These are phyloP conservation scores for Gossypium ekmanianum DNA, from an alignment of 345 rosid genomes.

Conservation along the genomic window DNA sequence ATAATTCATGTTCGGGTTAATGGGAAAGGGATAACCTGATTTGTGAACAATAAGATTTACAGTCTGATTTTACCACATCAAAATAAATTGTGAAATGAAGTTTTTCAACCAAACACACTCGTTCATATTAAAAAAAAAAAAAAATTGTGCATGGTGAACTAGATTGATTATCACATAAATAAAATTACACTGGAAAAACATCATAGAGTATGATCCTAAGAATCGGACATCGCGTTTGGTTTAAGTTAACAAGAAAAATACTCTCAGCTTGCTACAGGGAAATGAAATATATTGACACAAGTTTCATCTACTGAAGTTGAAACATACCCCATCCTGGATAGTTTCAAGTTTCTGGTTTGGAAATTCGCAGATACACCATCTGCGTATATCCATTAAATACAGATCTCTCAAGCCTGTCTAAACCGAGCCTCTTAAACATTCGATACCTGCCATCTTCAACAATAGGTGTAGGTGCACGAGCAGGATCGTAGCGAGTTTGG, in stretches of 20 bases:
- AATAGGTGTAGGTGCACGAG: conserved; percentile 64
- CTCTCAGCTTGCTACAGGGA: conserved; percentile 10
- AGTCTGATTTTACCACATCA: background rate
- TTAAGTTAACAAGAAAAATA: background rate
- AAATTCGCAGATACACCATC: conserved; percentile 86
- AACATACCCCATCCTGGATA: conserved; percentile 8
- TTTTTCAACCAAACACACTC: background rate
- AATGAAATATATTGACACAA: background rate
- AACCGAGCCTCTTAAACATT: conserved; percentile 70
- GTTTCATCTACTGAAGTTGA: conserved; percentile 11
- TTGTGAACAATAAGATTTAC: background rate
- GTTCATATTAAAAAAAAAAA: background rate
- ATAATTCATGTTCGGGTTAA: background rate
- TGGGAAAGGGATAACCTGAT: background rate
- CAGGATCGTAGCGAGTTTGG: conserved; percentile 91
- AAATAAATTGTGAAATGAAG: background rate
- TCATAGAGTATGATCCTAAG: background rate
- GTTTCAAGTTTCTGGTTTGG: conserved; percentile 47
- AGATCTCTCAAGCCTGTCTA: conserved; percentile 63
- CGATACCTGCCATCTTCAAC: conserved; percentile 89
- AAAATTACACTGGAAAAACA: background rate
- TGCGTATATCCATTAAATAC: conserved; percentile 97
- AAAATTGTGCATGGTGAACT: background rate
- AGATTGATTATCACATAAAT: background rate
- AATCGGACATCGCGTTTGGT: background rate